Base-by-base conservation (phyloP, 1,139 yeast genomes). In the Yamadazyma dendronema region DNA sequence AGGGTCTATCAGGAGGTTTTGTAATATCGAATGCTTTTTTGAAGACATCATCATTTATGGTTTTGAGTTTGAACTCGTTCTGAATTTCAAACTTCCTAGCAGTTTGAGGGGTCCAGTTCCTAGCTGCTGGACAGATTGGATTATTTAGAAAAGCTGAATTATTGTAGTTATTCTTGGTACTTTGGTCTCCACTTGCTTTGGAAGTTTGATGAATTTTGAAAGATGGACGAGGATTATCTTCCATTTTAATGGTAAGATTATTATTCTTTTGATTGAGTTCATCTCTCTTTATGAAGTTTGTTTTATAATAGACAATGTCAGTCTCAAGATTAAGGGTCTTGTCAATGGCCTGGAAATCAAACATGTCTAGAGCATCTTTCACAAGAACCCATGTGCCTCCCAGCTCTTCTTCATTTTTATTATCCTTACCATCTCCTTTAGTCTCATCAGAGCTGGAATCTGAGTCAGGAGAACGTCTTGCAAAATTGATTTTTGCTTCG, bases 221-320 rank as follows among this genome's bases (percentile, higher is more conserved):
- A 15, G 54, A 49, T 7, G 52, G 47, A 27, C 52, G 28, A 4
- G 51, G 53, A 19, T 39, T 43, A 26, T 47, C 52, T 31, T 48
- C 49, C 27, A 39, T 41, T 17, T 38, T 38, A 13, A 39, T 33
- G 14, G 39, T 28, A 2, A 39, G 28, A n/a, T 26, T 22, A 25
- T 37, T 36, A 24, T 37, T 37, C 12, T 35, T 35, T 26, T 38
- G 40, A 16, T 45, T 51, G 31, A 63, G 37, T 28, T 67, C 74
- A 28, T 67, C 65, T 34, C 63, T 53, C 41, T 65, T 67, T 34
- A 70, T 61, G 49, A 71, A 71, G 43, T 68, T 70, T 11, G 76
- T 70, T 40, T 68, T 67, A 47, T 71, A 71, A 48, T 71, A 71
- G 4, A 69, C 72, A 16, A 71, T 63, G 43, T 71, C 75, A 2